Evolutionary conservation across 129 eudicot species (phyloP), one percentile per base, ranked within the genome.

Genomic region (Escallonia rubra): DNA sequence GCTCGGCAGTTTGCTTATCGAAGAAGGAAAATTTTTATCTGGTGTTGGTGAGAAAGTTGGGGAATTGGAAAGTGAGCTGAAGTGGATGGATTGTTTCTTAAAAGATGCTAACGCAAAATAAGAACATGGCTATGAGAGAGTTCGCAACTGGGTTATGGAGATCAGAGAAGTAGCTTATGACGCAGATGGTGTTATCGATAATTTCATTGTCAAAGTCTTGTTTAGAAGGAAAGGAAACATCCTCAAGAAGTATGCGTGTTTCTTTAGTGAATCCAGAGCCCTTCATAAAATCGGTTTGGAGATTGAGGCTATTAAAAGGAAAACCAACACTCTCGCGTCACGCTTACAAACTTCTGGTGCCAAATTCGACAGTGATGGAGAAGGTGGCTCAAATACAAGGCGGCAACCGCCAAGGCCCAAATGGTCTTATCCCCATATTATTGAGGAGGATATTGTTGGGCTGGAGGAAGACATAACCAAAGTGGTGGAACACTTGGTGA

Each of bases 371-470:
- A 23, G 34, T 23, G 34, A 23, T 0, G 34, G 34, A 23, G 34
- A 23, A 23, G 34, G 34, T 23, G 34, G 1, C 34, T 23, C 34
- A 23, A 23, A 23, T 23, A 23, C 34, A 23, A 23, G 34, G 34
- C 34, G 34, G 16, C 61, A 9, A 55, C 11, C 14, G 42, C 61
- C 8, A 3, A 8, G 4, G 7, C 40, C 40, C 8, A 8, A 2
- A 12, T 58, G 15, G 63, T 23, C 10, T 43, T 58, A 2, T 4
- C 34, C 52, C 23, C 67, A 63, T 44, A 39, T 43, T 7, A 38
- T 63, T n/a, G 69, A 64, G 3, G 65, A 73, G 40, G 41, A 65
- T 4, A 10, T 64, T 73, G 49, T 65, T 7, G 71, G 77, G 13
- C n/a, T 64, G 70, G 71, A 73, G 41, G 64, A 56, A 41, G 56